Base-by-base conservation (phyloP, 2,329 filamentous ascomycete species). In the Thyridium curvatum region DNA sequence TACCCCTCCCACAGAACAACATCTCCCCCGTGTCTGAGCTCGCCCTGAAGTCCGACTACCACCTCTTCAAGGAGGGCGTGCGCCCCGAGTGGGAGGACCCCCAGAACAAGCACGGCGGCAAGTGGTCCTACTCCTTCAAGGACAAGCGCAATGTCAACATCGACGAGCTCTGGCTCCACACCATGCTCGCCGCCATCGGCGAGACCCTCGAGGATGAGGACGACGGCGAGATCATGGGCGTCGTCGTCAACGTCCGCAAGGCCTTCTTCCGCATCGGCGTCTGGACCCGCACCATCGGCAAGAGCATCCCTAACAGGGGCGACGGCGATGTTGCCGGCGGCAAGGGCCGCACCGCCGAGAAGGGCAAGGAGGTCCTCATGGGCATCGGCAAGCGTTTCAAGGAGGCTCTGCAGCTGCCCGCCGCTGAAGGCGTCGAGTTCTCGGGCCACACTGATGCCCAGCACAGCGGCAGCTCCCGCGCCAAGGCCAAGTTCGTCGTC, bases 101-200 rank as follows among this genome's bases (percentile, higher is more conserved):
- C 18, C 89, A 97, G 72, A 98, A 98, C 74, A 98, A 97, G 78
- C 89, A 97, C 63, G 93, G 93, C 53, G 93, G 93, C 68, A 96
- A 96, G 69, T 98, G 93, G 93, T 90, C 91, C 18, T 97, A 94
- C 71, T 84, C 87, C 57, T 96, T 95, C 82, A 94, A 94, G 74
- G 88, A 96, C 54, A 96, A 95, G 79, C 84, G 86, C 58, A 79
- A 74, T 51, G 78, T 95, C 61, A 86, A 91, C 53, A 94, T 96
- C 62, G 91, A 98, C 61, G 86, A 91, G 42, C 77, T 95, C 40
- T 98, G 93, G 93, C 81, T 98, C 44, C 87, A 97, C 63, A 86
- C 94, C 46, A 95, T 98, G 82, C 84, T 98, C 53, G 82, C 86
- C 26, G 93, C 90, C 40, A 97, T 98, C 51, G 93, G 93, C 57